Base-by-base conservation (phyloP, 2,329 filamentous ascomycete genomes). In the Massarina eburnea region DNA sequence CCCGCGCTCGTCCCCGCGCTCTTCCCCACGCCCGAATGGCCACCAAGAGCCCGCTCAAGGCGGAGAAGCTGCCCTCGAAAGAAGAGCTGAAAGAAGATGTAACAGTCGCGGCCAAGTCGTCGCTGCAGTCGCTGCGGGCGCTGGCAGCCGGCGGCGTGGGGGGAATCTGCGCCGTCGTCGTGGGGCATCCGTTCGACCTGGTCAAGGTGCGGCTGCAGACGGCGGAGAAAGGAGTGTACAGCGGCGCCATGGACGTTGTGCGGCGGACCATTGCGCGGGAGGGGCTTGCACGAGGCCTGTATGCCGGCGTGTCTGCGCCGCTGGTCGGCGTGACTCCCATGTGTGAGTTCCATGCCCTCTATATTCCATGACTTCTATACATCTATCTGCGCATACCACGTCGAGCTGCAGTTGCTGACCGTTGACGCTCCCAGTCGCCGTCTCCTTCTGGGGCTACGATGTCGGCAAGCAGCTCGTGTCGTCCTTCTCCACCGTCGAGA, bases 121-220 rank as follows among this genome's bases (percentile, higher is more conserved):
- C 80, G 1, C 64, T 85, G 37, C 80, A 83, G 43, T 83, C 82
- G 69, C 71, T 95, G 53, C 86, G 92, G 49, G 94, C 92, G 33
- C 81, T 99, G 41, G 85, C 80, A 8, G 92, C 92, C 7, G 94
- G 94, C 61, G 94, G 91, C 52, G 95, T 95, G 49, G 94, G 94
- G 59, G 94, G 94, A 61, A 73, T 99, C 38, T 97, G 89, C 76
- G 92, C 94, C 46, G 94, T 99, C 44, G 71, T 99, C 33, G 91
- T 97, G 15, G 75, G 94, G 46, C 94, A 99, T 72, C 94, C 94
- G 8, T 99, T 99, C 69, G 94, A 99, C 71, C 80, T 99, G 60
- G 92, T 97, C 71, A 99, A 99, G 76, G 94, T 99, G 56, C 88
- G 94, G 48, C 77, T 99, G 71, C 94, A 99, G 78, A 99, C 94